phyloP scores from a whole-genome alignment of 768 basidiomycete species.

The Dacryopinax primogenitus region DNA sequence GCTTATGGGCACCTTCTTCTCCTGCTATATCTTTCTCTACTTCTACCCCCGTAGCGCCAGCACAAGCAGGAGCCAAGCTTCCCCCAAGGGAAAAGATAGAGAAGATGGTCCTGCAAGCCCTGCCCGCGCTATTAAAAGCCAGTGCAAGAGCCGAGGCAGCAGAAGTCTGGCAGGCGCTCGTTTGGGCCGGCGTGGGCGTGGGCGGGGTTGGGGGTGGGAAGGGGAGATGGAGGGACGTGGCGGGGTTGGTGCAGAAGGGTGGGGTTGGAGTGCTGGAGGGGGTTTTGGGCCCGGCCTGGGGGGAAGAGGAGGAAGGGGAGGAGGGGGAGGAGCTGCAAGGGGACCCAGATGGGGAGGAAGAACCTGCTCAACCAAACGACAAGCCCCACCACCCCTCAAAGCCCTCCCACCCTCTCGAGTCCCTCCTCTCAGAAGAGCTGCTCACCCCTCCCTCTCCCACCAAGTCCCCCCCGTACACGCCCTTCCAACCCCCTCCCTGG shows the following conservation, averaged over 20 bases:
- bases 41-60: background rate
- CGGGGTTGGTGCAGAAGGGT: background rate
- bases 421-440: background rate
- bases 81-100: background rate
- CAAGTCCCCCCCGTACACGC: background rate
- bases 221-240: background rate
- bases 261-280: background rate
- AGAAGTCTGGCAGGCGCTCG: background rate
- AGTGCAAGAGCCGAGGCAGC: background rate
- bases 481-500: background rate
- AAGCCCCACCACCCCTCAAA: background rate
- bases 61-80: background rate
- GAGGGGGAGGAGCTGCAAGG: background rate
- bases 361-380: background rate
- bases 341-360: background rate
- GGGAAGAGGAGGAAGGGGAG: background rate
- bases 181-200: background rate
- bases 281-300: background rate
- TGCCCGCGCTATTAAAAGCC: background rate
- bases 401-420: background rate
- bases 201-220: background rate
- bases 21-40: background rate
- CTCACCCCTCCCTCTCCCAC: background rate
- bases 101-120: slow-evolving; percentile 1
- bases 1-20: background rate